Evolutionary conservation across 1,139 yeast species (phyloP).

Genomic region (Schwanniomyces etchellsii): DNA sequence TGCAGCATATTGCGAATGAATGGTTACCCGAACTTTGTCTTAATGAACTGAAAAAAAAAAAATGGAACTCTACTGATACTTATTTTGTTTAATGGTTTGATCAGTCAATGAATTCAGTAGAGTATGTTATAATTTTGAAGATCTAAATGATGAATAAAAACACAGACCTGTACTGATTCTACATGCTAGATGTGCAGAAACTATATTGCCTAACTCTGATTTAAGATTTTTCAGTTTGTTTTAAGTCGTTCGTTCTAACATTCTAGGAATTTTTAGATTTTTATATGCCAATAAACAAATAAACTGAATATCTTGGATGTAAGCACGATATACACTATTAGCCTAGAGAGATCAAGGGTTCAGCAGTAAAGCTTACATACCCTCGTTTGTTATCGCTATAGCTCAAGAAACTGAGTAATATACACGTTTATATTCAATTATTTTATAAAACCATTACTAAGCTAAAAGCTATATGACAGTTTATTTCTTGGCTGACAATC

Average conservation of each 20-base stretch:
- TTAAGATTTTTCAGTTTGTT: constrained; percentile 1
- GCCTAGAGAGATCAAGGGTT: background rate
- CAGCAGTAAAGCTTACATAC: background rate
- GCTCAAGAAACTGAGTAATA: constrained; percentile 5
- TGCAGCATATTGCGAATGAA: too few species aligned
- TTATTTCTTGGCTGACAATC: constrained; percentile 99
- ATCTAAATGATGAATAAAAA: constrained; percentile 46
- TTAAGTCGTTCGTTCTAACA: too few species aligned
- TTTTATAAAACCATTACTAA: constrained; percentile 5
- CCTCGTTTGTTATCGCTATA: background rate
- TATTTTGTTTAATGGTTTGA: too few species aligned
- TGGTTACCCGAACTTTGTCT: too few species aligned
- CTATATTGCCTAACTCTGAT: constrained; percentile 28
- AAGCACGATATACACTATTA: background rate
- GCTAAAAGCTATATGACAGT: constrained; percentile 11
- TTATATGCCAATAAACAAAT: background rate
- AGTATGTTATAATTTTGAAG: too few species aligned
- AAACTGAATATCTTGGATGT: constrained; percentile 1
- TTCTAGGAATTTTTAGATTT: too few species aligned
- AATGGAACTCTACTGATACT: too few species aligned
- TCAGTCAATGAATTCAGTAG: too few species aligned
- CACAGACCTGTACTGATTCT: constrained; percentile 63
- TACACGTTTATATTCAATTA: constrained; percentile 11
- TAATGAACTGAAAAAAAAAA: too few species aligned
- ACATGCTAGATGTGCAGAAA: constrained; percentile 26